Percentiles rank a stretch among this genome's conserved stretches.
Evolutionary conservation across 2,329 filamentous ascomycete species (phyloP).

Genomic region (Colletotrichum sp.): DNA sequence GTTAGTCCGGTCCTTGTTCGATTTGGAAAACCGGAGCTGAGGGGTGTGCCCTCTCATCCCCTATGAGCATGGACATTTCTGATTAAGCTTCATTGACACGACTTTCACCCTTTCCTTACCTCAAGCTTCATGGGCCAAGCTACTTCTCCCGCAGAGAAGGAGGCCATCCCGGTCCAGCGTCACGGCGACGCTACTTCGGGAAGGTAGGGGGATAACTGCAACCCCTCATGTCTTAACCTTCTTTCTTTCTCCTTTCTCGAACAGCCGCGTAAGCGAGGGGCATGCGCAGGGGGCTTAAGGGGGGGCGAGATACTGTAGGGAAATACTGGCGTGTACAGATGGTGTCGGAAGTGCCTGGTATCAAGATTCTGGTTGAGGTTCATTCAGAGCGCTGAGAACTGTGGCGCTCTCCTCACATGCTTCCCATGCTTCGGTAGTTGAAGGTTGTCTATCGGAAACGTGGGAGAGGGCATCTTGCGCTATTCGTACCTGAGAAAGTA

Average conservation of each 20-base stretch:
- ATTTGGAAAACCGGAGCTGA: not conserved
- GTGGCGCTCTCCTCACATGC: not conserved
- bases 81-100: not conserved
- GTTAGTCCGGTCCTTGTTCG: not conserved
- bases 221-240: not conserved
- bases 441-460: not conserved
- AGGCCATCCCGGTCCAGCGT: not conserved
- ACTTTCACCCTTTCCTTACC: not conserved
- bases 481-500: not conserved
- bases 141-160: not conserved
- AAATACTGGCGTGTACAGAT: not conserved
- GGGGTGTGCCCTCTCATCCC: not conserved
- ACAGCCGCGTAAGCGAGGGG: not conserved
- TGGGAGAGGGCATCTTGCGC: not conserved
- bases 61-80: not conserved
- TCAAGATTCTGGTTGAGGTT: not conserved
- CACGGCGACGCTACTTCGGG: not conserved
- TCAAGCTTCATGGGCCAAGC: not conserved
- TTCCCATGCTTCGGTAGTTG: not conserved
- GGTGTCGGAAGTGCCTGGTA: not conserved
- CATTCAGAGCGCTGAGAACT: not conserved
- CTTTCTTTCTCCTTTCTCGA: not conserved
- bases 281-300: not conserved
- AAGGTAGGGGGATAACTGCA: not conserved
- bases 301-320: not conserved